Evolutionary conservation across 176 grass and related monocot genomes (phyloP), one percentile per base, ranked within the genome.

Genomic region (Aechmea fasciata): DNA sequence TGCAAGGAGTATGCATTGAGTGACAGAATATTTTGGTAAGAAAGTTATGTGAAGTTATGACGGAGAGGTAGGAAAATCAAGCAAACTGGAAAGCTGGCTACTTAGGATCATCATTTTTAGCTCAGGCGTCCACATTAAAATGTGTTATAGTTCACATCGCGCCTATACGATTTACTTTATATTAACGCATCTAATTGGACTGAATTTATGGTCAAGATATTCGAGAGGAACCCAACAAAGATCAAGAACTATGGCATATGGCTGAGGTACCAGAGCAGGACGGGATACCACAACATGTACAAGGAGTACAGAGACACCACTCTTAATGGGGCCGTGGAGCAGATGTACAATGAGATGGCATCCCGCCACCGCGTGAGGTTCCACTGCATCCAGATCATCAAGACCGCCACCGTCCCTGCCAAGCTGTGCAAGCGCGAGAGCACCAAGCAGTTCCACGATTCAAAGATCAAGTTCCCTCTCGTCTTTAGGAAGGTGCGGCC

Each of bases 231-330:
- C 75, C 89, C 89, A 47, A 92, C 89, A 9, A 88, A 78, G 0
- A 88, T 92, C 63, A 92, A 92, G 85, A 88, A 88, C 77, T 92
- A 85, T n/a, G 89, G 89, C 74, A 92, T 92, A 57, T 92, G 89
- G 89, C 69, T 92, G 47, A 79, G 85, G n/a, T 92, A 92, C 76
- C 85, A 92, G 79, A 88, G 85, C 85, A 82, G 85, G 54, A 92
- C 89, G 1, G 89, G 89, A 12, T 92, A 92, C 79, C 89, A 92
- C 70, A 92, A 88, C 73, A 88, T 92, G 89, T 92, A 92, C 85
- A 88, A 92, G 89, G 89, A 92, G 65, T 92, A 81, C 68, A 85
- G 89, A 52, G 84, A 88, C 69, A 88, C 85, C 3, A 92, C 89
- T 23, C 71, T 88, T 28, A 85, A 92, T 47, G 89, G 89, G 24